phyloP scores from a whole-genome alignment of 768 basidiomycete genomes.

The Kwoniella dejecticola region DNA sequence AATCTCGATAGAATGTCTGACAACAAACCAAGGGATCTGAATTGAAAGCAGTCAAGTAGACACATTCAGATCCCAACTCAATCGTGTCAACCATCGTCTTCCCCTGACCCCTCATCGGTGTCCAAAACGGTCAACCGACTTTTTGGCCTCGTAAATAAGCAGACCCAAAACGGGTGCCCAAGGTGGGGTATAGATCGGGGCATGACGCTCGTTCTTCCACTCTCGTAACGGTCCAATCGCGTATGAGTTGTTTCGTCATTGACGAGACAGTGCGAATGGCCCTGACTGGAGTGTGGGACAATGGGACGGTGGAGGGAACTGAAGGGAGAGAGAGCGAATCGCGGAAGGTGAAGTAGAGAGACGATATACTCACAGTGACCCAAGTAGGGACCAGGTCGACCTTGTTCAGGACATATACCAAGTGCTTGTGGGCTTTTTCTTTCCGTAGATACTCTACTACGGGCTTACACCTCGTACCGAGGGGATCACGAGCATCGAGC shows the following conservation, averaged over 20 bases:
- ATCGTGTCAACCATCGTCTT: conserved; percentile 52
- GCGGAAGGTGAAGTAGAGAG: conserved; percentile 13
- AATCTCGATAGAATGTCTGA: conserved; percentile 55
- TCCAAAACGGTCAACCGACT: conserved; percentile 54
- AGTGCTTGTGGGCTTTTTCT: conserved; percentile 96
- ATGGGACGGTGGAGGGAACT: conserved; percentile 11
- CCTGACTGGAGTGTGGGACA: conserved; percentile 61
- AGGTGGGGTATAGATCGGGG: conserved; percentile 47
- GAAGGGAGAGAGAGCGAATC: conserved; percentile 5
- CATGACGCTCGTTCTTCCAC: conserved; percentile 59
- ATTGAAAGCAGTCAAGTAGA: conserved; percentile 30
- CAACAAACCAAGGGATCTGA: conserved; percentile 59
- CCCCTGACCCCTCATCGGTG: conserved; percentile 50
- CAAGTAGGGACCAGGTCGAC: conserved; percentile 98
- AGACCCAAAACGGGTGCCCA: conserved; percentile 39
- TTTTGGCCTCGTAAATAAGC: conserved; percentile 34
- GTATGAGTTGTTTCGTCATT: conserved; percentile 29
- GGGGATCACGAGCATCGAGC: conserved; percentile 89
- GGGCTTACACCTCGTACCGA: conserved; percentile 92
- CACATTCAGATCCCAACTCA: conserved; percentile 57
- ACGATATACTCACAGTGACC: conserved; percentile 88
- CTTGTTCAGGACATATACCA: conserved; percentile 96
- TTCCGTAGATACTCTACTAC: conserved; percentile 90
- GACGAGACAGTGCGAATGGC: conserved; percentile 38
- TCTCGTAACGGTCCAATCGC: conserved; percentile 60